Evolutionary conservation across 176 grass and related monocot species (phyloP).

Genomic region (Cenchrus fungigraminus): DNA sequence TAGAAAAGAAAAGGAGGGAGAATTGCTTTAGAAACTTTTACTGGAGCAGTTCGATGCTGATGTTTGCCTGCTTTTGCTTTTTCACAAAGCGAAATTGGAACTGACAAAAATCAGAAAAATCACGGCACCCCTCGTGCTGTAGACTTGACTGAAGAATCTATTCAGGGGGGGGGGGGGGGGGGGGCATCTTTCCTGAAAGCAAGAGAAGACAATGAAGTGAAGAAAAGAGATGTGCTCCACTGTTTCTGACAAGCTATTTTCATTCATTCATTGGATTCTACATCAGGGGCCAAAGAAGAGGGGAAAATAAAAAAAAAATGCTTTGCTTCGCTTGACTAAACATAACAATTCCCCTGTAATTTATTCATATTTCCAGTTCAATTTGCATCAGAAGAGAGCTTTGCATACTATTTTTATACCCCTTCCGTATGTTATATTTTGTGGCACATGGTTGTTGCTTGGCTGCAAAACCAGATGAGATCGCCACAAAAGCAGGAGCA

Average conservation of each 20-base stretch:
- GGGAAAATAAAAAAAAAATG: not conserved
- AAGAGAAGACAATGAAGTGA: slow-evolving; percentile 14
- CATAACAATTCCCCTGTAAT: not conserved
- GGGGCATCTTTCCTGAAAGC: slow-evolving; percentile 40
- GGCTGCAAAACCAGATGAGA: slow-evolving; percentile 40
- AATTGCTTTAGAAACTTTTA: not conserved
- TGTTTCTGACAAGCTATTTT: slow-evolving; percentile 15
- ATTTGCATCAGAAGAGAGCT: not conserved
- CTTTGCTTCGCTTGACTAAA: slow-evolving; percentile 18
- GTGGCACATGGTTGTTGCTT: slow-evolving; percentile 30
- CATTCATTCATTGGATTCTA: slow-evolving; percentile 6
- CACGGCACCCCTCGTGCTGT: not conserved
- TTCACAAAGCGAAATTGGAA: not conserved
- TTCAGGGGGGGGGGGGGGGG: no score
- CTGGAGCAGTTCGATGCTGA: not conserved
- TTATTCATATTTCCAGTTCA: slow-evolving; percentile 13
- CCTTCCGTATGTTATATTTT: not conserved
- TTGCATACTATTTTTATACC: not conserved
- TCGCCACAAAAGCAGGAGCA: slow-evolving; percentile 46
- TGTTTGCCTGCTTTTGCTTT: slow-evolving; percentile 7
- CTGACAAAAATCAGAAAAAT: slow-evolving; percentile 29
- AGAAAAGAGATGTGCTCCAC: not conserved
- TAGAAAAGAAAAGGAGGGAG: not conserved
- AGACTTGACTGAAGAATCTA: slow-evolving; percentile 34
- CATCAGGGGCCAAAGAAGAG: not conserved